phyloP scores from a whole-genome alignment of 1,139 yeast species.

The Arxiozyma bovina region DNA sequence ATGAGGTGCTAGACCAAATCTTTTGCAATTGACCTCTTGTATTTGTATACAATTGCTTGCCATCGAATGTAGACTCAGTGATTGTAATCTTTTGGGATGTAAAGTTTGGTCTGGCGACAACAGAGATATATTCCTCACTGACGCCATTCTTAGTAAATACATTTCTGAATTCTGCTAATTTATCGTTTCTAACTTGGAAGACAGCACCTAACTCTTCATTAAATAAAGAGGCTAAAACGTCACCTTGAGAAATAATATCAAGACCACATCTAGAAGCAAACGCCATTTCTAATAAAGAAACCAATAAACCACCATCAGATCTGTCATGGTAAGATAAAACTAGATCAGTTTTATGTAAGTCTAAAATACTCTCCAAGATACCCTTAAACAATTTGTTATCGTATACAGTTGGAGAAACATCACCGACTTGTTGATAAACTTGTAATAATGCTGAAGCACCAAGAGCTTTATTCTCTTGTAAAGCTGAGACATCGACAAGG shows the following conservation, averaged over 20 bases:
- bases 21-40: constrained; percentile 70
- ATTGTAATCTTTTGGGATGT: constrained; percentile 44
- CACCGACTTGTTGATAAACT: constrained; percentile 81
- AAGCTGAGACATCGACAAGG: constrained; percentile 68
- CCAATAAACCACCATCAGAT: constrained; percentile 92
- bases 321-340: constrained; percentile 92
- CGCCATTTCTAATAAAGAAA: constrained; percentile 88
- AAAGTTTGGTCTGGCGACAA: constrained; percentile 61
- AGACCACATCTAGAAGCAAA: constrained; percentile 91
- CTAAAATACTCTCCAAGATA: constrained; percentile 60
- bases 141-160: constrained; percentile 53
- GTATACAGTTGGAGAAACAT: constrained; percentile 76
- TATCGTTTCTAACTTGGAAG: constrained; percentile 64
- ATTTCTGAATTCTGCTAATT: constrained; percentile 45
- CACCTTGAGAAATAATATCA: constrained; percentile 34
- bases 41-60: constrained; percentile 38
- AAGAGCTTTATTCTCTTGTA: constrained; percentile 44
- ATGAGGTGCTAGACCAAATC: constrained; percentile 83
- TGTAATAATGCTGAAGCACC: constrained; percentile 97
- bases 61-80: constrained; percentile 34
- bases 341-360: constrained; percentile 54
- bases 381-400: constrained; percentile 53
- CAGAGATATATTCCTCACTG: constrained; percentile 43
- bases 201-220: constrained; percentile 95
- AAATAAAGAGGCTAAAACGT: constrained; percentile 53